Evolutionary conservation across 306 rosid species (phyloP).

Genomic region (Sphenostylis stenocarpa): DNA sequence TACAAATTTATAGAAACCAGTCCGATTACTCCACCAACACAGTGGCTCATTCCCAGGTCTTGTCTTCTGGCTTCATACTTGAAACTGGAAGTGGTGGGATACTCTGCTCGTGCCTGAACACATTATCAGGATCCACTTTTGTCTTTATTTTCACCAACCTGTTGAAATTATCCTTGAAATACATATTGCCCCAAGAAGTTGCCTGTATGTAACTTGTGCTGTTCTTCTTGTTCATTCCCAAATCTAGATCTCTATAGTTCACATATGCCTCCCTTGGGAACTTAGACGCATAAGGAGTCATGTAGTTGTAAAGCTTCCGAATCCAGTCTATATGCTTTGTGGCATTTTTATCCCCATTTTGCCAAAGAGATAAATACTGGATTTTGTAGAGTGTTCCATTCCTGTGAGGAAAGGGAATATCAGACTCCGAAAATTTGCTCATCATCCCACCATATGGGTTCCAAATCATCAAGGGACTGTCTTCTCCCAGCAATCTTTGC

Average conservation of each 20-base stretch:
- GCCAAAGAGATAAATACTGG: constrained; percentile 62
- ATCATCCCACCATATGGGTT: constrained; percentile 83
- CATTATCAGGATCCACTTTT: constrained; percentile 73
- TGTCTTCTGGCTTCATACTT: constrained; percentile 12
- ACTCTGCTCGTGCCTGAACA: constrained; percentile 90
- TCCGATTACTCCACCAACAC: background rate
- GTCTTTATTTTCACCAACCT: constrained; percentile 68
- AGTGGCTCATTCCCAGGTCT: constrained; percentile 26
- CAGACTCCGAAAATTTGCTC: constrained; percentile 59
- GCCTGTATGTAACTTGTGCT: constrained; percentile 50
- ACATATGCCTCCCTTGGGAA: constrained; percentile 80
- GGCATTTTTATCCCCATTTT: constrained; percentile 36
- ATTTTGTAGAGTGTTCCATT: constrained; percentile 67
- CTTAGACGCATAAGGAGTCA: constrained; percentile 69
- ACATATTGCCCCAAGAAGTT: constrained; percentile 69
- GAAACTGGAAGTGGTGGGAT: constrained; percentile 68
- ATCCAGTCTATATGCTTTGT: constrained; percentile 70
- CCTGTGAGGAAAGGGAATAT: constrained; percentile 76
- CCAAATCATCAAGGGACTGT: constrained; percentile 49
- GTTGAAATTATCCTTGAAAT: constrained; percentile 71
- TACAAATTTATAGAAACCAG: constrained; percentile 15
- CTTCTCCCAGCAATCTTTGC: constrained; percentile 65
- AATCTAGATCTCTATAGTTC: constrained; percentile 83
- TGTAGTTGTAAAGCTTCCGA: constrained; percentile 66
- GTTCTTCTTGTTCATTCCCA: constrained; percentile 71